Percentiles rank a stretch among this genome's conserved stretches.
These are phyloP conservation scores for Erigeron canadensis DNA, from an alignment of 129 eudicot species.

Conservation along the genomic window DNA sequence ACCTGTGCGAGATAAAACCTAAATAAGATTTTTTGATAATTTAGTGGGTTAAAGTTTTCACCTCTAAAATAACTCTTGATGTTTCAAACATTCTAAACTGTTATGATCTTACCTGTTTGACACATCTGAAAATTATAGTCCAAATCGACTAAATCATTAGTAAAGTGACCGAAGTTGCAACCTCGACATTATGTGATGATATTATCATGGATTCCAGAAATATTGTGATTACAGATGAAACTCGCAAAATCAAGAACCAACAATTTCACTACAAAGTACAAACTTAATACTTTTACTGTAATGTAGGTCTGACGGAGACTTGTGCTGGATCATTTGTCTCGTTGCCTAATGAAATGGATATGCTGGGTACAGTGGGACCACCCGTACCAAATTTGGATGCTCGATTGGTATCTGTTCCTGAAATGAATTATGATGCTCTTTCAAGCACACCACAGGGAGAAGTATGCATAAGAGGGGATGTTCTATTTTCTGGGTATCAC, in stretches of 20 bases:
- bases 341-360: slow-evolving; percentile 53
- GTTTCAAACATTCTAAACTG: neutral
- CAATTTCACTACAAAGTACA: neutral
- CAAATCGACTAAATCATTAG: neutral
- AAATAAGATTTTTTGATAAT: too few relatives aligned
- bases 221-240: neutral
- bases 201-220: neutral
- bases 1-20: too few relatives aligned
- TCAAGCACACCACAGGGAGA: slow-evolving; percentile 72
- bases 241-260: slow-evolving; percentile 14
- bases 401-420: slow-evolving; percentile 76
- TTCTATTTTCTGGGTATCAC: slow-evolving; percentile 70
- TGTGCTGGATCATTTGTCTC: slow-evolving; percentile 85
- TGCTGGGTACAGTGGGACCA: slow-evolving; percentile 87
- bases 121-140: too few relatives aligned
- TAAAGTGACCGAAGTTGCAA: neutral
- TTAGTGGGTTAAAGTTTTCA: too few relatives aligned
- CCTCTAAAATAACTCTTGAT: neutral
- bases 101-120: neutral
- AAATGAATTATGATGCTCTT: slow-evolving; percentile 82
- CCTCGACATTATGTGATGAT: neutral
- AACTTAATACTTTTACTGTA: neutral
- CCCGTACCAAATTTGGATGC: slow-evolving; percentile 74
- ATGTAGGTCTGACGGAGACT: slow-evolving; percentile 72
- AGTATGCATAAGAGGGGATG: slow-evolving; percentile 64